Base-by-base conservation (phyloP, 2,329 filamentous ascomycete species). In the Triangularia setosa region DNA sequence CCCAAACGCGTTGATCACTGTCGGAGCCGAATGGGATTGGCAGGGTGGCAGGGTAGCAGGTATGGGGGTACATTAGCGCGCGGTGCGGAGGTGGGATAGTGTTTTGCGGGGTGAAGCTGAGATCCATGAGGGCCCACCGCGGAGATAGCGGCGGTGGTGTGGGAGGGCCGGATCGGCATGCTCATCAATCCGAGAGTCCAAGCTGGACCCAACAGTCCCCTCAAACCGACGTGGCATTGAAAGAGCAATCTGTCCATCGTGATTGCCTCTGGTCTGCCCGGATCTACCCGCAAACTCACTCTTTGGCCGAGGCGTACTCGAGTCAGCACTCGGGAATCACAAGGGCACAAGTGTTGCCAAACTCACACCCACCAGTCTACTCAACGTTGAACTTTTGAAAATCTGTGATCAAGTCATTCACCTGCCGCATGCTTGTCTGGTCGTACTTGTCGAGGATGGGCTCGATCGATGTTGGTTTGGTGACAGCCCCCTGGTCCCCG, bases 391-490 rank as follows among this genome's bases (percentile, higher is more conserved):
- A 71, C 9, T 70, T 73, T 55, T 75, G 72, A 60, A 77, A 77
- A 1, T 72, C 72, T 52, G 71, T 71, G 23, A 78, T 78, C n/a
- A 77, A 65, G 48, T 76, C 73, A 61, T 78, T 78, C 11, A 78
- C 72, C 62, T 78, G 76, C 5, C 73, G 71, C 76, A 78, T 77
- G 63, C 76, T 77, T 0, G 76, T 78, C 62, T 78, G 75, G 62
- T 78, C 76, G 65, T 76, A 78, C 64, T 75, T 70, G 35, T 71
- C 69, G 28, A 77, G 64, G 18, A 77, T 74, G 7, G 73, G 72
- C 58, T 75, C 72, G 24, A 55, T 56, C 3, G 65, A 65, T 12
- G 61, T 65, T 24, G 58, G 56, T 23, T 65, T 67, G 18, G 58
- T 33, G 1, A 25, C 48, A n/a, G 16, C 35, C n/a, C 40, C 60